Base-by-base conservation (phyloP, 805 yeast genomes). In the Kazachstania martiniae region DNA sequence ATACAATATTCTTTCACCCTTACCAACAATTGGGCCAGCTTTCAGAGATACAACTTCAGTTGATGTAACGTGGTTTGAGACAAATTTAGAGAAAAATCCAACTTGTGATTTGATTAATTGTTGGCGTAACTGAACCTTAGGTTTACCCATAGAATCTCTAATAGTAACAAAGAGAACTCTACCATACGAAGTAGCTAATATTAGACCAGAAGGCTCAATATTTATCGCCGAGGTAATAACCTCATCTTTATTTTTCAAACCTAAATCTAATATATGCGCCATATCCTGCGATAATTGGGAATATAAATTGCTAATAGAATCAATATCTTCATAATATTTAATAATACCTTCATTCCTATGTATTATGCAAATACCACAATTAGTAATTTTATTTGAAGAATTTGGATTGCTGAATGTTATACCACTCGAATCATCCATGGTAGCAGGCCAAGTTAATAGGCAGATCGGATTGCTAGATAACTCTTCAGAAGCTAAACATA, bases 121-220 rank as follows among this genome's bases (percentile, higher is more conserved):
- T 26, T 51, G 48, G 32, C 42, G 47, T 26, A 53, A 26, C 27
- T 39, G 35, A 7, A 53, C 34, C 5, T 49, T 47, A 1, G 82
- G 74, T 44, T 73, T 77, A 21, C 93, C 89, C 22, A 70, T 63
- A 29, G 71, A 63, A 52, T 85, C 91, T 39, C 79, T 69, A 21
- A 86, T 59, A 0, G 77, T 62, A 2, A 84, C 47, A 27, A 82
- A 61, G 5, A 77, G 51, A 27, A 78, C 71, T 38, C 87, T 63
- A 16, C 84, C 84, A 39, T 70, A 60, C 3, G 81, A 71, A 0
- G 95, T 84, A 6, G 85, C 70, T 7, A 79, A 47, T 0, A 78
- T 63, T 4, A 84, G 62, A 2, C 95, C 95, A 1, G 80, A 73
- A 0, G 91, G 87, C 41, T 76, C 84, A 8, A 78, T 65, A 38